Base-by-base conservation (phyloP, 192 early-diverging fungal species). In the Coemansia erecta region DNA sequence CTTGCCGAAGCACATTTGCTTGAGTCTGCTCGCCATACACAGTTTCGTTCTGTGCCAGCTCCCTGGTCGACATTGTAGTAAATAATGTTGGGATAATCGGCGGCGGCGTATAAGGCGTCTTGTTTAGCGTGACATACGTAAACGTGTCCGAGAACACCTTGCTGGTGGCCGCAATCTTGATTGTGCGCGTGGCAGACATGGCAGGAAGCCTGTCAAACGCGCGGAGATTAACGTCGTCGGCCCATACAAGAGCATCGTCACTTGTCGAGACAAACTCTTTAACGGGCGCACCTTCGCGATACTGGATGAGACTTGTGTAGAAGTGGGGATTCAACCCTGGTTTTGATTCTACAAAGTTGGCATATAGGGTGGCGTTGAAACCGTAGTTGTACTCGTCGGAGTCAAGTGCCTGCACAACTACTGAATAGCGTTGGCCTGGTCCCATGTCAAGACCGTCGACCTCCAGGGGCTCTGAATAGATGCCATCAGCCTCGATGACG, bases 121-220 rank as follows among this genome's bases (percentile, higher is more conserved):
- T 90, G 72, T 92, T 87, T 17, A 81, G 67, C 58, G 82, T 87
- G 66, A 87, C 85, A 72, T 88, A 87, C 77, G 75, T 73, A 58
- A 85, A 86, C 21, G 88, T 87, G 40, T 61, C 69, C 47, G 79
- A 80, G 52, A 85, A 68, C 22, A 76, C 63, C 59, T 87, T 85
- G 53, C 60, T 65, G 11, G 86, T 73, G 5, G 75, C 70, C 53
- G 86, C 54, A 4, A 31, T 5, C 2, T 59, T 57, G 14, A 85
- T 58, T 8, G 62, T 33, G n/a, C 73, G 58, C 64, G 82, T 73
- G 17, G 75, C 43, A 31, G 82, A 49, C 43, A 83, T 76, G n/a
- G 77, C 77, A 26, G 84, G 72, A 14, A 54, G 39, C 6, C 64
- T 61, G 48, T 89, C 88, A 80, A 56, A 49, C 65, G 81, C 28